These are phyloP conservation scores for Pseudocercospora eumusae DNA, from an alignment of 2,329 filamentous ascomycete species.

Conservation along the genomic window DNA sequence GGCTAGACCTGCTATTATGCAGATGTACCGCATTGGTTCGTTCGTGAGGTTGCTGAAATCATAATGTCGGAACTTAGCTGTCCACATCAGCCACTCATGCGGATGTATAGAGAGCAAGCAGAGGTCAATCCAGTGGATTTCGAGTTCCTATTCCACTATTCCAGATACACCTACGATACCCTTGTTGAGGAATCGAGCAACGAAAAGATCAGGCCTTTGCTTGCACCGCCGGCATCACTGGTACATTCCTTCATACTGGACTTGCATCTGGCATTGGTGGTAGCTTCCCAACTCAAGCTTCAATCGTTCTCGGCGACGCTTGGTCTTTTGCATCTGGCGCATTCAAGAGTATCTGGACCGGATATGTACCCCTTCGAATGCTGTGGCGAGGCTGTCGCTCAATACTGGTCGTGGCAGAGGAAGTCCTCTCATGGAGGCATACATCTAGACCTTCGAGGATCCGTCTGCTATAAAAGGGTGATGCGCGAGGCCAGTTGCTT, in stretches of 20 bases:
- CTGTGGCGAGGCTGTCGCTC: conserved; percentile 7
- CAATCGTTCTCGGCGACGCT: conserved; percentile 11
- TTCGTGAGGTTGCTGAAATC: background rate
- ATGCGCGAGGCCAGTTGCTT: background rate
- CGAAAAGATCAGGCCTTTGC: conserved; percentile 10
- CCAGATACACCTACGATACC: conserved; percentile 18
- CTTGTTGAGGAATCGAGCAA: conserved; percentile 6
- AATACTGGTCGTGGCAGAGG: background rate
- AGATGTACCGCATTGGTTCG: background rate
- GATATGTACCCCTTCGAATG: background rate
- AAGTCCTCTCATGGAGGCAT: background rate
- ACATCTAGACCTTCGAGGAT: background rate
- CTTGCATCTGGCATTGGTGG: conserved; percentile 14
- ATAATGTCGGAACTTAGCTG: background rate
- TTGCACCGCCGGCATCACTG: conserved; percentile 13
- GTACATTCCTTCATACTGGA: conserved; percentile 16
- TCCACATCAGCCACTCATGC: conserved; percentile 2
- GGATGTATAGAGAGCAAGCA: background rate
- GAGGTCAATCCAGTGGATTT: conserved; percentile 3
- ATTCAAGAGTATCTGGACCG: background rate
- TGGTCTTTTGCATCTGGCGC: background rate
- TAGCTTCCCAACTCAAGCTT: background rate
- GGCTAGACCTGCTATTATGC: conserved; percentile 15
- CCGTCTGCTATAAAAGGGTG: background rate
- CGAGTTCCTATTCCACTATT: conserved; percentile 15